phyloP scores from a whole-genome alignment of 768 basidiomycete genomes.

The Plicaturopsis crispa region DNA sequence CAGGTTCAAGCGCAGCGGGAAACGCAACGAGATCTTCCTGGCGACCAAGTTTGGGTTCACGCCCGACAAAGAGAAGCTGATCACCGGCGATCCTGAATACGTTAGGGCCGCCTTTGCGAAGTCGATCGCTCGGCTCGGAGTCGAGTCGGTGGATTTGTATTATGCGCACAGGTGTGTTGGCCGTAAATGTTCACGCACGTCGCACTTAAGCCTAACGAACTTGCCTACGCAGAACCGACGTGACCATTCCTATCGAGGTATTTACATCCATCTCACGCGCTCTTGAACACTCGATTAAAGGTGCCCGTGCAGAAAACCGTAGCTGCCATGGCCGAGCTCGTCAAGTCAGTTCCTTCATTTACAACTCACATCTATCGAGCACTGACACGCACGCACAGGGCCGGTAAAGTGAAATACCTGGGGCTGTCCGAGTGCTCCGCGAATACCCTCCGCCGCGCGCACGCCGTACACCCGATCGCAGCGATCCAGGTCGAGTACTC shows the following conservation, averaged over 20 bases:
- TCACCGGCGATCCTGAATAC: conserved; percentile 26
- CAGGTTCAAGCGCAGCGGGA: conserved; percentile 32
- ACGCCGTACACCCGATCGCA: conserved; percentile 40
- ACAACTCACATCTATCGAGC: background rate
- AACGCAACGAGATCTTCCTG: conserved; percentile 36
- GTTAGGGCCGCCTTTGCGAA: conserved; percentile 18
- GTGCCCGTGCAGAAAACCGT: conserved; percentile 25
- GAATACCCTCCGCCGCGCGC: conserved; percentile 39
- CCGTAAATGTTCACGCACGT: too few relatives aligned
- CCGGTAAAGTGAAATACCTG: conserved; percentile 39
- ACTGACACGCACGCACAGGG: conserved; percentile 14
- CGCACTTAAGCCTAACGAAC: too few relatives aligned
- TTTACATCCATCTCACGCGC: conserved; percentile 3
- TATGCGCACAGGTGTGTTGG: too few relatives aligned
- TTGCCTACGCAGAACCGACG: conserved; percentile 42
- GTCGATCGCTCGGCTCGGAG: conserved; percentile 22
- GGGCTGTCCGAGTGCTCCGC: conserved; percentile 47
- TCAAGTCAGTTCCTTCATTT: conserved; percentile 28
- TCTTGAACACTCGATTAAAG: background rate
- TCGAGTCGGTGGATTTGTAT: conserved; percentile 22
- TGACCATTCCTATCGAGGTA: conserved; percentile 39
- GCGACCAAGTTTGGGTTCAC: conserved; percentile 38
- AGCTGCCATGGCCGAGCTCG: conserved; percentile 42
- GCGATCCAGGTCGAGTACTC: conserved; percentile 47
- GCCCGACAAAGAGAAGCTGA: conserved; percentile 18